Conservation (phyloP, 2,329 filamentous ascomycete species). For the Venturia asperata region DNA sequence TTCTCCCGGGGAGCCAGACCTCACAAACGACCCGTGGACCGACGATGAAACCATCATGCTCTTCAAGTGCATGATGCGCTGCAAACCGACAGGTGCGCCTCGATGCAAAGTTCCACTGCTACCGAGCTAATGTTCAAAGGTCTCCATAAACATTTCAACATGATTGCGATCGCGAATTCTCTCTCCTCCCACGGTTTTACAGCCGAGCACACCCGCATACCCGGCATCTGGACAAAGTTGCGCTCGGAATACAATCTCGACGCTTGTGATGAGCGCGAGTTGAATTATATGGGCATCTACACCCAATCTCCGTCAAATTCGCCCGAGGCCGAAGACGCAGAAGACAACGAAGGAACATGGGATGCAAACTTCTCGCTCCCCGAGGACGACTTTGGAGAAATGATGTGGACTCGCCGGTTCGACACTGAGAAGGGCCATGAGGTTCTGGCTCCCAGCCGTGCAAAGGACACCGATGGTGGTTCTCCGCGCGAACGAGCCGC, state of each 20-base stretch:
- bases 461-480: background rate
- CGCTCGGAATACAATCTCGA: slow-evolving; percentile 76
- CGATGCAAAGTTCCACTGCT: background rate
- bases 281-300: slow-evolving; percentile 25
- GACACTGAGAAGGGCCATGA: slow-evolving; percentile 3
- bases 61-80: slow-evolving; percentile 85
- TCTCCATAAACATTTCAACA: slow-evolving; percentile 89
- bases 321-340: slow-evolving; percentile 12
- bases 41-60: slow-evolving; percentile 91
- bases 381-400: slow-evolving; percentile 14
- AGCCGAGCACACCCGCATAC: slow-evolving; percentile 75
- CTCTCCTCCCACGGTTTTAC: slow-evolving; percentile 74
- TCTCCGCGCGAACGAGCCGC: background rate
- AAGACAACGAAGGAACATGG: slow-evolving; percentile 10
- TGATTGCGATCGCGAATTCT: slow-evolving; percentile 77
- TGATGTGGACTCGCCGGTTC: slow-evolving; percentile 9
- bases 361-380: slow-evolving; percentile 11
- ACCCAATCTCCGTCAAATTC: background rate
- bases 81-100: slow-evolving; percentile 81
- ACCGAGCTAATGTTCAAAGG: slow-evolving; percentile 41
- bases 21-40: slow-evolving; percentile 69
- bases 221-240: slow-evolving; percentile 87
- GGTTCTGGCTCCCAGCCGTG: background rate
- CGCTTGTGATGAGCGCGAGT: slow-evolving; percentile 75
- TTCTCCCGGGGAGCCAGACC: slow-evolving; percentile 47